These are phyloP conservation scores for Aspergillus jensenii DNA, from an alignment of 2,329 filamentous ascomycete species.

Conservation along the genomic window DNA sequence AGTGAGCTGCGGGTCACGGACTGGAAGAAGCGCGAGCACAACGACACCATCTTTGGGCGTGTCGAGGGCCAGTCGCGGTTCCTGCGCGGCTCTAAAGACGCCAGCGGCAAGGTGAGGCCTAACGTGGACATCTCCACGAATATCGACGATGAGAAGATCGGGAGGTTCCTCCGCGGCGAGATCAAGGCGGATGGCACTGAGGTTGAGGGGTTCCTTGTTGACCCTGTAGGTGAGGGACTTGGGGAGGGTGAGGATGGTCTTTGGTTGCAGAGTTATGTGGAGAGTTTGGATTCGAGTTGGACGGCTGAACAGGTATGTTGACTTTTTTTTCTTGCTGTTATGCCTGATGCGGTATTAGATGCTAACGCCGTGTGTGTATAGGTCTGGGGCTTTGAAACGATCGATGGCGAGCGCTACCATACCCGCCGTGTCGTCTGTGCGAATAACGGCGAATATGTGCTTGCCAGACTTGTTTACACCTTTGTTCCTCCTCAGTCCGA, in stretches of 20 bases:
- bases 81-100: slow-evolving; percentile 36
- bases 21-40: slow-evolving; percentile 63
- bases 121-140: slow-evolving; percentile 38
- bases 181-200: slow-evolving; percentile 55
- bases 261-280: slow-evolving; percentile 52
- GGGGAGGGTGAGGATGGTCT: slow-evolving; percentile 45
- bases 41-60: slow-evolving; percentile 76
- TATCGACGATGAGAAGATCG: slow-evolving; percentile 38
- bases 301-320: slow-evolving; percentile 51
- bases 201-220: slow-evolving; percentile 60
- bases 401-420: slow-evolving; percentile 43
- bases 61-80: slow-evolving; percentile 63
- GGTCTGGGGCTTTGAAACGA: slow-evolving; percentile 49
- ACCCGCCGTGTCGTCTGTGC: slow-evolving; percentile 43
- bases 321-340: not conserved
- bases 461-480: slow-evolving; percentile 44
- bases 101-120: slow-evolving; percentile 39
- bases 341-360: not conserved
- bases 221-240: slow-evolving; percentile 43
- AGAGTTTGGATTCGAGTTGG: slow-evolving; percentile 52
- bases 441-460: slow-evolving; percentile 36
- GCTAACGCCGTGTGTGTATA: slow-evolving; percentile 15
- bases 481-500: slow-evolving; percentile 21
- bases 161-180: slow-evolving; percentile 41
- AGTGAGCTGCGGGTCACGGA: slow-evolving; percentile 59